Evolutionary conservation across 495 filamentous ascomycete genomes (phyloP), one percentile per base, ranked within the genome.

Genomic region (Letharia columbiana): DNA sequence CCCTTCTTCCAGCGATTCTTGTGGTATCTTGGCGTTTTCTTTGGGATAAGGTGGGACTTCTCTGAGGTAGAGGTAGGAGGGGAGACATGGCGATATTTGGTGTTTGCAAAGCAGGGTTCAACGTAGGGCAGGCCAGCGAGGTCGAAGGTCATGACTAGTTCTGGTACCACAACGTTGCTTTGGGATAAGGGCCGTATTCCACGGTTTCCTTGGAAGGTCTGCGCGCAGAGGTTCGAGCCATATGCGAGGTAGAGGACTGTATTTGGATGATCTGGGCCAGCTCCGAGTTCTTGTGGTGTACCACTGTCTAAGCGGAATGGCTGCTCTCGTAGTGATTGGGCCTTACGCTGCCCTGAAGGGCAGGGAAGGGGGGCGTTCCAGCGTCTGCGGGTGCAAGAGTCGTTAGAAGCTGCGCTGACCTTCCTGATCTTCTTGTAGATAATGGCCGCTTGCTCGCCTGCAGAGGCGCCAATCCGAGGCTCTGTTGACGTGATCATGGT

Each of bases 61-160:
- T 78, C 68, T 77, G 61, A 44, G 50, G 23, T 18, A 39, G 54
- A 61, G 12, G 59, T 23, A 35, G 64, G 56, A n/a, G 54, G 8
- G 2, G 20, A 11, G 40, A 47, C 8, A n/a, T 68, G 79, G 56
- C 86, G 83, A 44, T 81, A 79, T 44, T 79, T 79, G 2, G 89
- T 88, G 70, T 94, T 96, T 42, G 92, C 92, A 73, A 98, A 96
- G 73, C 93, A 94, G 1, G 94, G 94, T 75, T 98, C 94, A 15
- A 75, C 68, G 76, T 97, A 98, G 0, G 94, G 89, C 12, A 98
- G 71, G 0, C 91, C 92, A 0, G 92, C 84, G 0, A 98, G 83
- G 74, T 96, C 87, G 74, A 98, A 97, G 10, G 86, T 88, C 42
- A 98, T 77, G 44, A 80, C 77, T 28, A 97, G 83, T 6, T 81